Conservation (phyloP, 805 yeast genomes). For the Metschnikowia santaceciliae region DNA sequence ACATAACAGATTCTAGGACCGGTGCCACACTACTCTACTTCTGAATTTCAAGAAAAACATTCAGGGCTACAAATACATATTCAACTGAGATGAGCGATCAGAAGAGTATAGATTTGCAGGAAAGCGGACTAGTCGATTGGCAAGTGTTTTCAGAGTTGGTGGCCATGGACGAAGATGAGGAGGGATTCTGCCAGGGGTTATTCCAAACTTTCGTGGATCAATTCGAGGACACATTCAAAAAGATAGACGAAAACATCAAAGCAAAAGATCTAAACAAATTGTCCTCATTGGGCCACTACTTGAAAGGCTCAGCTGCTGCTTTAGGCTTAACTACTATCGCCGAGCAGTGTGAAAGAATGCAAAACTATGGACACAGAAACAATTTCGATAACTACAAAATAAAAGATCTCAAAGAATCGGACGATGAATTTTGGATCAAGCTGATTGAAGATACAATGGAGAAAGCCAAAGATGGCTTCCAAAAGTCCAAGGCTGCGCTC, state of each 20-base stretch:
- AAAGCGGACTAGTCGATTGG: conserved; percentile 79
- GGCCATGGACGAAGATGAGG: conserved; percentile 95
- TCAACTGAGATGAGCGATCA: conserved; percentile 9
- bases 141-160: conserved; percentile 80
- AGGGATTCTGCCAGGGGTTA: conserved; percentile 76
- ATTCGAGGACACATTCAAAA: conserved; percentile 71
- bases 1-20: neutral
- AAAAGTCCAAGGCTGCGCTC: conserved; percentile 46
- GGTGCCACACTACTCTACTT: neutral
- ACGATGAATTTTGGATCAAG: conserved; percentile 37
- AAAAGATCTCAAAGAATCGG: conserved; percentile 13
- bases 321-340: conserved; percentile 81
- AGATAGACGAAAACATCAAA: conserved; percentile 58
- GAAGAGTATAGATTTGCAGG: conserved; percentile 30
- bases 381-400: conserved; percentile 36
- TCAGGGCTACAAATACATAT: neutral
- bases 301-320: conserved; percentile 95
- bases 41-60: neutral
- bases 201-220: conserved; percentile 87
- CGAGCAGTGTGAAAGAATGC: conserved; percentile 87
- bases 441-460: conserved; percentile 52
- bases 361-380: conserved; percentile 69
- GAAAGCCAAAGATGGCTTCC: conserved; percentile 49
- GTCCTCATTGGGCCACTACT: conserved; percentile 81
- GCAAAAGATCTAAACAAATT: conserved; percentile 51